Evolutionary conservation across 1,284 basidiomycete genomes (phyloP).

Genomic region (Apiotrichum porosum): DNA sequence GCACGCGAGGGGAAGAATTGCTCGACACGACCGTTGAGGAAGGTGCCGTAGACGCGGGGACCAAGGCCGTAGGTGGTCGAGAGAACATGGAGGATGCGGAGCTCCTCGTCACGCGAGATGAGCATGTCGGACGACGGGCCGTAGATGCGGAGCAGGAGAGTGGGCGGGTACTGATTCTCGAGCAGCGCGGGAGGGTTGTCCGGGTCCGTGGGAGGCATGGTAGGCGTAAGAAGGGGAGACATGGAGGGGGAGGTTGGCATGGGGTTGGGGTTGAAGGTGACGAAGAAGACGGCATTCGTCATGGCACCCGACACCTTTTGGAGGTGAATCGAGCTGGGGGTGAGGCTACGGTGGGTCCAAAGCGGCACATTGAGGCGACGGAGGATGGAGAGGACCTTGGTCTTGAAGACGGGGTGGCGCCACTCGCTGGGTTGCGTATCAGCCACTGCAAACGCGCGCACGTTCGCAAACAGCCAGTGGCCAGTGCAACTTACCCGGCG

Average conservation of each 20-base stretch:
- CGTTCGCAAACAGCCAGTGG: too few relatives aligned
- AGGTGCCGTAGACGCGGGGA: conserved; percentile 86
- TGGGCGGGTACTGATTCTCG: conserved; percentile 52
- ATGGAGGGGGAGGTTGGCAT: conserved; percentile 39
- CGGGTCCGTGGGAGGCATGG: conserved; percentile 40
- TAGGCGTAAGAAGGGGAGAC: conserved; percentile 46
- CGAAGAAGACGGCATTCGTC: conserved; percentile 92
- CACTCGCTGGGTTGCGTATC: conserved; percentile 32
- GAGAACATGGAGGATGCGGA: conserved; percentile 78
- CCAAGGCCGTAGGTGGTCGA: conserved; percentile 81
- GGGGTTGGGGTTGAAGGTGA: conserved; percentile 54
- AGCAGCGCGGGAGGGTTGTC: conserved; percentile 29
- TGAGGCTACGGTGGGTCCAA: conserved; percentile 47
- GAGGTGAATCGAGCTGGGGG: conserved; percentile 57
- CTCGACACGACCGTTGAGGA: conserved; percentile 86
- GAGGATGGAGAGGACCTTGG: conserved; percentile 40
- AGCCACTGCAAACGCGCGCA: too few relatives aligned
- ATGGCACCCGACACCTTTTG: conserved; percentile 81
- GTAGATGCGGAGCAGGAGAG: conserved; percentile 80
- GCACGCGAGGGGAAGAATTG: conserved; percentile 86
- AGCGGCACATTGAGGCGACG: conserved; percentile 36
- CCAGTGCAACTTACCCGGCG: conserved; percentile 62
- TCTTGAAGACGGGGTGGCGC: conserved; percentile 47
- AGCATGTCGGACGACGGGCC: conserved; percentile 77
- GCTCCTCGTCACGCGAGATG: conserved; percentile 76